These are phyloP conservation scores for Licmophora abbreviata DNA, from an alignment of 108 stramenopile genomes.

Conservation along the genomic window DNA sequence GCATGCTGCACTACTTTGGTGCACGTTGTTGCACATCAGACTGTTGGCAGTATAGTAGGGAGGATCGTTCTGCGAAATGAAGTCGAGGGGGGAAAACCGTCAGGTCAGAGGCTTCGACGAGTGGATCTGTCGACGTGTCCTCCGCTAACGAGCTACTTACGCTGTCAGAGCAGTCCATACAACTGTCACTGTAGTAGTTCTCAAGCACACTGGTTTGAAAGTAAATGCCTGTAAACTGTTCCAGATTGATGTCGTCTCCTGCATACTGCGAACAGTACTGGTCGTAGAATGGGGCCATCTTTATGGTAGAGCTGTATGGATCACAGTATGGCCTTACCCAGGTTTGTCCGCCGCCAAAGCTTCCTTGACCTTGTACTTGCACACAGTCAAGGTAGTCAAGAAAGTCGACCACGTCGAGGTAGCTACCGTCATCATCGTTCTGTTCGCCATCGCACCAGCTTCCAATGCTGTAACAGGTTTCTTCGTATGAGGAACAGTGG, in stretches of 20 bases:
- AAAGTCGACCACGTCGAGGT: slow-evolving; percentile 17
- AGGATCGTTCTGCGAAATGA: slow-evolving; percentile 19
- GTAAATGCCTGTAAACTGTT: slow-evolving; percentile 22
- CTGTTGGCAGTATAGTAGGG: slow-evolving; percentile 41
- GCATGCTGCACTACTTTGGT: slow-evolving; percentile 23
- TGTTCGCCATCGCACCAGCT: slow-evolving; percentile 8
- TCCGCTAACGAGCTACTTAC: slow-evolving; percentile 15
- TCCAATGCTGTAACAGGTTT: slow-evolving; percentile 3
- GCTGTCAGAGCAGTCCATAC: slow-evolving; percentile 38
- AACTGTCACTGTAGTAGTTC: slow-evolving; percentile 22
- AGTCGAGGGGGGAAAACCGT: slow-evolving; percentile 5
- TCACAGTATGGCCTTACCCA: slow-evolving; percentile 47
- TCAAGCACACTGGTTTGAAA: slow-evolving; percentile 26
- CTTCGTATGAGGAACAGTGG: neutral
- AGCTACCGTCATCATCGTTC: slow-evolving; percentile 11
- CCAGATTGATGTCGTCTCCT: slow-evolving; percentile 33
- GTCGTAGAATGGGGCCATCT: slow-evolving; percentile 49
- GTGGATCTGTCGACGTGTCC: neutral
- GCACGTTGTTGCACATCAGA: slow-evolving; percentile 40
- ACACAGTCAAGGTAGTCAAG: slow-evolving; percentile 38
- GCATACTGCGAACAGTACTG: slow-evolving; percentile 46
- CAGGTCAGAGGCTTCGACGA: neutral
- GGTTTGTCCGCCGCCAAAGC: slow-evolving; percentile 8
- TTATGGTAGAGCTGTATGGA: slow-evolving; percentile 23
- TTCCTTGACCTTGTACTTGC: slow-evolving; percentile 15